These are phyloP conservation scores for Neurospora sp. DNA, from an alignment of 495 filamentous ascomycete species.

Conservation along the genomic window DNA sequence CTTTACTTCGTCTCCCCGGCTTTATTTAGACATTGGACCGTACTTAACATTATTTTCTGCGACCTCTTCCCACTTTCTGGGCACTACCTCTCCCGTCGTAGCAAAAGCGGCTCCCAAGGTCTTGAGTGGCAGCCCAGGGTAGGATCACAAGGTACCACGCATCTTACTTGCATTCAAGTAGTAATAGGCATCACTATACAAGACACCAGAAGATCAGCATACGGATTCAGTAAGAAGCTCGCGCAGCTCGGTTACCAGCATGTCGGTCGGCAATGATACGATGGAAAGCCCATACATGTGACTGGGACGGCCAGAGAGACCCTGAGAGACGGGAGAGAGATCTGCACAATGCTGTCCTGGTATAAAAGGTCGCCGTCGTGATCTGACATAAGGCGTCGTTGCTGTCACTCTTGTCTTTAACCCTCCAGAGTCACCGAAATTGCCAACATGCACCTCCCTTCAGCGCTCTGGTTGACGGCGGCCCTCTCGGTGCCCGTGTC, in stretches of 20 bases:
- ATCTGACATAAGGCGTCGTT: not conserved
- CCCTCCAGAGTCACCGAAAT: not conserved
- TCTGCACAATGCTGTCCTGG: not conserved
- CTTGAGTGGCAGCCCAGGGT: not conserved
- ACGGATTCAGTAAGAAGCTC: not conserved
- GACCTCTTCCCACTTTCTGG: not conserved
- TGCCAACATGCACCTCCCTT: not conserved
- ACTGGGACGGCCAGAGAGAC: not conserved
- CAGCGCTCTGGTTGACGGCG: constrained; percentile 1
- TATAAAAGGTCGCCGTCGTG: not conserved
- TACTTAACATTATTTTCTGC: not conserved
- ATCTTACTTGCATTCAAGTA: not conserved
- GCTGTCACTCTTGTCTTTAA: not conserved
- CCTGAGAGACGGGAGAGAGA: not conserved
- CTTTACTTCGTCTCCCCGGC: not conserved
- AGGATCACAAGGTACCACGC: not conserved
- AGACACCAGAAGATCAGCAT: not conserved
- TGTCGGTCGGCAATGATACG: not conserved
- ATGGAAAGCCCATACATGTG: not conserved
- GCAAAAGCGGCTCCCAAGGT: not conserved
- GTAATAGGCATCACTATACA: not conserved
- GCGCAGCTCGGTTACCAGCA: not conserved
- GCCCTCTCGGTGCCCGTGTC: not conserved
- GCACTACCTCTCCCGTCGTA: not conserved
- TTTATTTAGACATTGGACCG: not conserved